Evolutionary conservation across 257 asterid genomes (phyloP), one percentile per base, ranked within the genome.

Genomic region (Gentiana dahurica): DNA sequence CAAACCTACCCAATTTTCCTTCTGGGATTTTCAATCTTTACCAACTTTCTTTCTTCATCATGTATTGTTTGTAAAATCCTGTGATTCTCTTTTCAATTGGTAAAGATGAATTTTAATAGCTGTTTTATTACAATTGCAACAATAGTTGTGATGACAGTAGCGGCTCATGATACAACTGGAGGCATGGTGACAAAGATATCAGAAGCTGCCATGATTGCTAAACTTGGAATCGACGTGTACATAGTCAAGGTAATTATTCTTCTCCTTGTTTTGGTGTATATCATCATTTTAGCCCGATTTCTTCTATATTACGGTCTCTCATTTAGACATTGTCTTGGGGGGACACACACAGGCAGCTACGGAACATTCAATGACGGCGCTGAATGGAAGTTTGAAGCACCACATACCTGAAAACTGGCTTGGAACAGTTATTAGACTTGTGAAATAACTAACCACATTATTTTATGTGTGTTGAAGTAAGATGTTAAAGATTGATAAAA

Each of bases 191-290:
- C 98, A 54, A 91, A 91, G 71, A 81, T 91, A 77, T 59, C 90
- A 48, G 98, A 91, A 76, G 98, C 98, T 15, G 95, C 98, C 10
- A 73, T 81, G 92, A 91, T 91, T 62, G 98, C 98, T 10, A 87
- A 73, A 73, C 71, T 83, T 60, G 97, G 90, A 59, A 83, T 87
- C 61, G 95, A 85, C 78, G 96, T 91, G 61, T 87, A 81, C 70
- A 87, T 87, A 59, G 95, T 82, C 36, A 83, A 91, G 98, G 96
- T 82, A 73, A 43, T 2, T 10, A 46, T 43, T 5, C 49, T 39
- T 54, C 44, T 58, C 39, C 2, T 1, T 36, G 34, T 49, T 41
- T 41, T 7, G 8, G 46, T 41, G 24, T 24, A 33, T 24, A 24
- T 49, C 13, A 1, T 52, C 39, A 24, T 24, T 39, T 41, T 41